Base-by-base conservation (phyloP, 1,284 basidiomycete genomes). In the Cyathus pygmaeus region DNA sequence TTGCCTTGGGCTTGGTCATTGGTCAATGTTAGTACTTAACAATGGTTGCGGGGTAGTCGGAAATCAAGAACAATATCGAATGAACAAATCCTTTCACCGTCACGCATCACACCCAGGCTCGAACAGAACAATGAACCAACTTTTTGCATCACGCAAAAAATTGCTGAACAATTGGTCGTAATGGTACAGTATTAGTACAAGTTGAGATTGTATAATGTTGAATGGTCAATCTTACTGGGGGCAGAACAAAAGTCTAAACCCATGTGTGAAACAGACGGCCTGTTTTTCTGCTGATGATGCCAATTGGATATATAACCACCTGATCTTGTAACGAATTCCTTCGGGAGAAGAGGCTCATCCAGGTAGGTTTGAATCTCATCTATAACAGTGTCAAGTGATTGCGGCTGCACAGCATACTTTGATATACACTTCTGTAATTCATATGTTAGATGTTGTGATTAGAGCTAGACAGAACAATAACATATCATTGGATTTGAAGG, bases 231-330 rank as follows among this genome's bases (percentile, higher is more conserved):
- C 59, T 29, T 52, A 70, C 72, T 69, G 63, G 71, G 69, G 46
- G 66, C 65, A 31, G 63, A 66, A 52, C 67, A 61, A 58, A 65
- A 73, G 53, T 73, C 69, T 13, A 63, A 55, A n/a, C 62, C 71
- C 69, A 75, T 71, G 21, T 53, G 31, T 41, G 68, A 49, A 29
- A 74, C 60, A 13, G 31, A 33, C 39, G 68, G 71, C 10, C 53
- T 53, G 17, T 24, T 52, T n/a, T n/a, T 24, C 19, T 19, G 11
- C 17, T 59, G 59, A 23, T 55, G 52, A 31, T 65, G 42, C 68
- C 66, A 68, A 27, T 59, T 68, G 53, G 65, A 46, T 47, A 68
- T 64, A 54, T 69, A 68, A 23, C 63, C 68, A 54, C 68, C 67
- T 50, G 60, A 55, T 19, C 62, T 60, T 24, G 53, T 26, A 21